Evolutionary conservation across 768 basidiomycete genomes (phyloP).

Genomic region (Mycena pura): DNA sequence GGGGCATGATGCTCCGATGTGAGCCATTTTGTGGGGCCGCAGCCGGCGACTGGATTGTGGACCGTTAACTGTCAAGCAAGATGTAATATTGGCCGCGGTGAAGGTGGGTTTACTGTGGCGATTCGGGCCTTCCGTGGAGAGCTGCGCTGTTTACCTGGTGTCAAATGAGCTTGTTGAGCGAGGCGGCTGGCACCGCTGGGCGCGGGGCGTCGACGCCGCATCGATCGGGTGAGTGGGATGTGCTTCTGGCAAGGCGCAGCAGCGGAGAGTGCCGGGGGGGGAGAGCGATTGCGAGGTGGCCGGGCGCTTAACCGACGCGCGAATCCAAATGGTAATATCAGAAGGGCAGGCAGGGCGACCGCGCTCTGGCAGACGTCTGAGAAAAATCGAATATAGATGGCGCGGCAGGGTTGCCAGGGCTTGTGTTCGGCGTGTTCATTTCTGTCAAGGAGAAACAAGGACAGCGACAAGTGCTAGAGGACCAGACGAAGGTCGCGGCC

Average conservation of each 20-base stretch:
- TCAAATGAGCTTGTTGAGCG: no score
- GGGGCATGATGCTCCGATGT: conserved; percentile 19
- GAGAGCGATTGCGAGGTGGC: neutral
- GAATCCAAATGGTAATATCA: conserved; percentile 18
- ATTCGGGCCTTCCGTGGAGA: neutral
- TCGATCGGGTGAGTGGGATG: conserved; percentile 9
- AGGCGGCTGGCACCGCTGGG: conserved; percentile 15
- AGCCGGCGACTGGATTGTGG: no score
- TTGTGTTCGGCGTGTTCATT: conserved; percentile 8
- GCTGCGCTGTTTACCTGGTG: conserved; percentile 8
- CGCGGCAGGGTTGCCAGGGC: conserved; percentile 12
- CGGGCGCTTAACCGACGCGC: conserved; percentile 11
- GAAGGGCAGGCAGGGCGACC: conserved; percentile 3
- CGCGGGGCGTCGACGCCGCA: conserved; percentile 10
- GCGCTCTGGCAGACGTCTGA: no score
- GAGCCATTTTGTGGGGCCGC: conserved; percentile 6
- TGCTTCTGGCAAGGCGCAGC: conserved; percentile 9
- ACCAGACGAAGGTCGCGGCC: no score
- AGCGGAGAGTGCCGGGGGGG: no score
- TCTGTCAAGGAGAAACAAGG: conserved; percentile 20
- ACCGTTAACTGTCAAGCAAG: conserved; percentile 23
- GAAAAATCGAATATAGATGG: no score
- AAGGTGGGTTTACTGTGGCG: conserved; percentile 23
- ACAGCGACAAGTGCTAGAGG: no score
- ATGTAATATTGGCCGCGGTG: conserved; percentile 23